A percentile compares a stretch with the other conserved stretches of the same genome.
Evolutionary conservation across 2,329 filamentous ascomycete species (phyloP).

Genomic region (Metarhizium album): DNA sequence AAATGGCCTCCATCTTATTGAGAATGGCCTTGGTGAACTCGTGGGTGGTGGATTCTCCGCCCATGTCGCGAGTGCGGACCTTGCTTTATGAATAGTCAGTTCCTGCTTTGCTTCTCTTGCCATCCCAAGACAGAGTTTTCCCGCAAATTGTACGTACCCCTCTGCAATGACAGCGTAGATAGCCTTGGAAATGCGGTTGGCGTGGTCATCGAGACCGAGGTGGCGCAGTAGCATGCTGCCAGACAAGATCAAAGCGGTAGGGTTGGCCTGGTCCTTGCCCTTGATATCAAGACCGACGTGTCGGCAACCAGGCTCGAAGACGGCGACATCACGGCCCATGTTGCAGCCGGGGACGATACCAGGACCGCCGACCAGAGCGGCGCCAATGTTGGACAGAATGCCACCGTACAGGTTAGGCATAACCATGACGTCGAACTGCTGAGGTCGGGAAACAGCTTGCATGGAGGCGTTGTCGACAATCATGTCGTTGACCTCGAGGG

Average conservation of each 20-base stretch:
- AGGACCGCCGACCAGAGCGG: slow-evolving; percentile 90
- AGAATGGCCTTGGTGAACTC: slow-evolving; percentile 93
- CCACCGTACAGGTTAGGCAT: slow-evolving; percentile 99
- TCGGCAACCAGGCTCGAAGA: slow-evolving; percentile 98
- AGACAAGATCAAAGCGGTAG: slow-evolving; percentile 87
- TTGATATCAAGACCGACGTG: slow-evolving; percentile 99
- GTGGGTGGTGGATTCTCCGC: slow-evolving; percentile 77
- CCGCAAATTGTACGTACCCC: slow-evolving; percentile 49
- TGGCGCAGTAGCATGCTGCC: slow-evolving; percentile 96
- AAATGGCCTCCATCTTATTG: slow-evolving; percentile 82
- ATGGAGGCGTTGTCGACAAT: slow-evolving; percentile 99
- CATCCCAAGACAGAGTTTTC: not conserved
- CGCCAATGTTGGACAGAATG: slow-evolving; percentile 97
- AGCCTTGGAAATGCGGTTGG: slow-evolving; percentile 93
- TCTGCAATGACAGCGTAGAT: slow-evolving; percentile 71
- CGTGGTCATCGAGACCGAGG: slow-evolving; percentile 93
- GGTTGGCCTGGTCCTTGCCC: slow-evolving; percentile 99
- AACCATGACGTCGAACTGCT: slow-evolving; percentile 99
- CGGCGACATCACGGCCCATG: slow-evolving; percentile 96
- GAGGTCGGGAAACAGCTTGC: slow-evolving; percentile 92
- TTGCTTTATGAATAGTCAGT: slow-evolving; percentile 49
- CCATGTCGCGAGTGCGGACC: slow-evolving; percentile 90
- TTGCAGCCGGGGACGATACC: slow-evolving; percentile 98
- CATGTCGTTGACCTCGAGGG: slow-evolving; percentile 95
- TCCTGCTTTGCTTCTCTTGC: not conserved